A percentile compares a stretch with the other conserved stretches of the same genome.
Evolutionary conservation across 805 yeast genomes (phyloP).

Genomic region (Zygotorulaspora sp.): DNA sequence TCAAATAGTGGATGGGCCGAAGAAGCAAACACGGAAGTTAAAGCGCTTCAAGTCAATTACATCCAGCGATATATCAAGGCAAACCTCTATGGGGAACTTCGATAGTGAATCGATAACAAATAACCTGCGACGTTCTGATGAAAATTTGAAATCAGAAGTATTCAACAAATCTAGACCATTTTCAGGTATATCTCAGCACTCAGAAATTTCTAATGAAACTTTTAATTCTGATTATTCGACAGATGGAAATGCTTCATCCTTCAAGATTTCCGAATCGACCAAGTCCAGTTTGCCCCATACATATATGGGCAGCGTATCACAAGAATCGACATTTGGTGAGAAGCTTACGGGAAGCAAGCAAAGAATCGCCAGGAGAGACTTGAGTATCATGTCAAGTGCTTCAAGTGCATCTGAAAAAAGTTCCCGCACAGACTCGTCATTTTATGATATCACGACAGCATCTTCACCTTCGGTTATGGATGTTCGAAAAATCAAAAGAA

Average conservation of each 20-base stretch:
- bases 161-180: constrained; percentile 40
- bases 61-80: constrained; percentile 29
- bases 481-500: constrained; percentile 16
- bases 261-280: constrained; percentile 11
- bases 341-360: constrained; percentile 22
- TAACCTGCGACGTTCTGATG: constrained; percentile 12
- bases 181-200: constrained; percentile 49
- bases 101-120: constrained; percentile 21
- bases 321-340: constrained; percentile 20
- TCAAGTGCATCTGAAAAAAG: constrained; percentile 40
- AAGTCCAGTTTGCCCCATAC: constrained; percentile 10
- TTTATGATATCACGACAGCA: constrained; percentile 38
- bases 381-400: constrained; percentile 37
- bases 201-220: constrained; percentile 44
- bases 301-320: constrained; percentile 13
- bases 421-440: constrained; percentile 39
- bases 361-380: constrained; percentile 32
- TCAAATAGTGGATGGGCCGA: constrained; percentile 1
- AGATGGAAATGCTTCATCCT: constrained; percentile 24
- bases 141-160: constrained; percentile 13
- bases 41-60: constrained; percentile 27
- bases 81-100: constrained; percentile 31
- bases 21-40: constrained; percentile 12
- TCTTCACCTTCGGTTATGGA: constrained; percentile 25
- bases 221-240: constrained; percentile 51